phyloP scores from a whole-genome alignment of 2,329 filamentous ascomycete genomes.

The Hypomyces perniciosus region DNA sequence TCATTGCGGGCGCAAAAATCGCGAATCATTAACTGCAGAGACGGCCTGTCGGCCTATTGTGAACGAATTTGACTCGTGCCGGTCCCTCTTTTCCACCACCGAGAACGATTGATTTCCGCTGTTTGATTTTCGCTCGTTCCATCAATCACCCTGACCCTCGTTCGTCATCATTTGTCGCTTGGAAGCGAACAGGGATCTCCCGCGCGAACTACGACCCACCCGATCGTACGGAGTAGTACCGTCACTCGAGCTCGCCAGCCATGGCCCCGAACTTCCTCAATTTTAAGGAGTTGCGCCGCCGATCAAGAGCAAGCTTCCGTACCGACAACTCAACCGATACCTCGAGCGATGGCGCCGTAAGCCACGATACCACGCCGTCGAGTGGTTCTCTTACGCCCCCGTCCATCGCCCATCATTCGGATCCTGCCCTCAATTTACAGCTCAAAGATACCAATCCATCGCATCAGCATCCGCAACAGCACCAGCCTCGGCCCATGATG shows the following conservation, averaged over 20 bases:
- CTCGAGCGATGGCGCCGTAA: conserved; percentile 52
- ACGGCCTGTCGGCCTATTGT: neutral
- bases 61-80: neutral
- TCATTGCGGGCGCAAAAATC: neutral
- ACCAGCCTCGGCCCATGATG: conserved; percentile 31
- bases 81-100: conserved; percentile 1
- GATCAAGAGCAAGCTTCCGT: conserved; percentile 68
- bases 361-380: conserved; percentile 55
- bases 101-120: neutral
- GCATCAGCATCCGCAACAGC: conserved; percentile 15
- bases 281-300: conserved; percentile 66
- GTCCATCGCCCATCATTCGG: conserved; percentile 61
- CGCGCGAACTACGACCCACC: neutral
- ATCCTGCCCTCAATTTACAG: conserved; percentile 58
- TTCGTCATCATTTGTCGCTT: neutral
- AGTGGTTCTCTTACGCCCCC: conserved; percentile 71
- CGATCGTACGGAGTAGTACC: neutral
- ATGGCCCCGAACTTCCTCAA: conserved; percentile 63
- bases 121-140: conserved; percentile 4
- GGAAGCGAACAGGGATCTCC: conserved; percentile 1
- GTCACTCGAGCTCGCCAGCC: conserved; percentile 12
- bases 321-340: conserved; percentile 57
- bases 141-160: neutral
- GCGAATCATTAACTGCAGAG: conserved; percentile 3
- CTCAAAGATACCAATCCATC: conserved; percentile 38